These are phyloP conservation scores for Prototheca cutis DNA, from an alignment of 163 green algal species.

Conservation along the genomic window DNA sequence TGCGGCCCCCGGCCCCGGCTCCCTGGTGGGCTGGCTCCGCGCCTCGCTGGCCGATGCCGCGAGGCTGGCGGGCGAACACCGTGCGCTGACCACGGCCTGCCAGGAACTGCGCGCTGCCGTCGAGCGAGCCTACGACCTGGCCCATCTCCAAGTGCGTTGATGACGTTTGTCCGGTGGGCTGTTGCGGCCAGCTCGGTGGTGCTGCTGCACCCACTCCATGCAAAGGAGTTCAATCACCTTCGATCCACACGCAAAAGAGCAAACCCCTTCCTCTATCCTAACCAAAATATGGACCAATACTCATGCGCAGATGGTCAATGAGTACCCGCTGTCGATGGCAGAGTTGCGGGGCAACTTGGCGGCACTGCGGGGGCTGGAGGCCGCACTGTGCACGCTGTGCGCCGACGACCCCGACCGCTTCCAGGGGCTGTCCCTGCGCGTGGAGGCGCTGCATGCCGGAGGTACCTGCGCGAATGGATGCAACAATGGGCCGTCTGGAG, in stretches of 20 bases:
- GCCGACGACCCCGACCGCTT: constrained; percentile 34
- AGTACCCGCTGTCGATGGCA: constrained; percentile 42
- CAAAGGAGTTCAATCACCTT: too few relatives aligned
- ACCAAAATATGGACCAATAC: too few relatives aligned
- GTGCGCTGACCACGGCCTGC: constrained; percentile 55
- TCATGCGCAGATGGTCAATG: constrained; percentile 42
- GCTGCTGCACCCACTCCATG: too few relatives aligned
- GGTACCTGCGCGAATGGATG: too few relatives aligned
- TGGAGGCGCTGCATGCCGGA: too few relatives aligned
- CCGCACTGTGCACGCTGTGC: constrained; percentile 34
- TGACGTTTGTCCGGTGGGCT: too few relatives aligned
- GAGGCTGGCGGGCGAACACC: constrained; percentile 59
- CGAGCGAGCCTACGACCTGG: constrained; percentile 48
- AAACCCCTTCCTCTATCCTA: too few relatives aligned
- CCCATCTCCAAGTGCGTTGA: constrained; percentile 39
- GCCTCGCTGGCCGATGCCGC: constrained; percentile 52
- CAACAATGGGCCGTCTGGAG: too few relatives aligned
- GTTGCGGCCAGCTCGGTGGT: too few relatives aligned
- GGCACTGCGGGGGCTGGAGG: constrained; percentile 49
- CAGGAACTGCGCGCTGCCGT: constrained; percentile 41
- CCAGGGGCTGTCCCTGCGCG: constrained; percentile 35
- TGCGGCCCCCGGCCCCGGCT: background rate
- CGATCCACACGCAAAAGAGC: too few relatives aligned
- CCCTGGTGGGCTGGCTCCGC: constrained; percentile 14
- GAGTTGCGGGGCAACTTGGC: constrained; percentile 64